Percentiles rank a stretch among this genome's conserved stretches.
Conservation (phyloP, 176 grass and related monocot genomes). For the Thalia dealbata region DNA sequence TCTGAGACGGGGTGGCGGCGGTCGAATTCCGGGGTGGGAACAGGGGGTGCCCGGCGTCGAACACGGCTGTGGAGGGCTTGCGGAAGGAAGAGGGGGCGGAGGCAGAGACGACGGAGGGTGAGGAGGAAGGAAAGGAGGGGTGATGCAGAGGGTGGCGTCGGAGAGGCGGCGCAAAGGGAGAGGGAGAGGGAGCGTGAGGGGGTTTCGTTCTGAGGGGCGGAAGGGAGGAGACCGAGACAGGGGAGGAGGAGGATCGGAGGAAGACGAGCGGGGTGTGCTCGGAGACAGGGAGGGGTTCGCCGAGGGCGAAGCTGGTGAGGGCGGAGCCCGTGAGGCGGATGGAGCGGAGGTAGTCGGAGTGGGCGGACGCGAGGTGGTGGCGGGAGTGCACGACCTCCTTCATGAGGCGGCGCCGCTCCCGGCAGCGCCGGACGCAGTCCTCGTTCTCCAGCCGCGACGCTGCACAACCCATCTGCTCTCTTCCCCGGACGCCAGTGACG, state of each 20-base stretch:
- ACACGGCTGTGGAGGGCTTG: slow-evolving; percentile 20
- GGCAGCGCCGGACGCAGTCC: slow-evolving; percentile 94
- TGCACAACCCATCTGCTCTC: slow-evolving; percentile 54
- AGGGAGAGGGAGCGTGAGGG: slow-evolving; percentile 17
- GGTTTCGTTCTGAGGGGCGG: slow-evolving; percentile 14
- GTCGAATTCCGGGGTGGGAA: slow-evolving; percentile 10
- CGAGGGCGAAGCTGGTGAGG: slow-evolving; percentile 67
- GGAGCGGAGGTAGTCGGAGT: slow-evolving; percentile 86
- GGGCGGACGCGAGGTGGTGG: slow-evolving; percentile 77
- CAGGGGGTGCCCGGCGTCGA: neutral
- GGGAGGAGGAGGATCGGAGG: slow-evolving; percentile 39
- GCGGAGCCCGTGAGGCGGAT: slow-evolving; percentile 62
- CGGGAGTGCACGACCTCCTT: slow-evolving; percentile 70
- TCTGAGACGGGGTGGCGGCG: slow-evolving; percentile 57
- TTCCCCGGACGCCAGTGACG: neutral
- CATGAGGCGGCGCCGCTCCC: slow-evolving; percentile 86
- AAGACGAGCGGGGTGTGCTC: slow-evolving; percentile 68
- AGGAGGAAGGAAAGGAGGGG: slow-evolving; percentile 17
- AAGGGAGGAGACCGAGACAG: slow-evolving; percentile 16
- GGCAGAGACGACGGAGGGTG: slow-evolving; percentile 17
- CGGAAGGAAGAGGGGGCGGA: slow-evolving; percentile 46
- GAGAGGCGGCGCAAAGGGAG: slow-evolving; percentile 15
- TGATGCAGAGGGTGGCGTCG: slow-evolving; percentile 19
- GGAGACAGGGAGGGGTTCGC: slow-evolving; percentile 75
- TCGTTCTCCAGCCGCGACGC: slow-evolving; percentile 91